phyloP scores from a whole-genome alignment of 2,329 filamentous ascomycete species.

The Cladosporium austrohemisphaericum region DNA sequence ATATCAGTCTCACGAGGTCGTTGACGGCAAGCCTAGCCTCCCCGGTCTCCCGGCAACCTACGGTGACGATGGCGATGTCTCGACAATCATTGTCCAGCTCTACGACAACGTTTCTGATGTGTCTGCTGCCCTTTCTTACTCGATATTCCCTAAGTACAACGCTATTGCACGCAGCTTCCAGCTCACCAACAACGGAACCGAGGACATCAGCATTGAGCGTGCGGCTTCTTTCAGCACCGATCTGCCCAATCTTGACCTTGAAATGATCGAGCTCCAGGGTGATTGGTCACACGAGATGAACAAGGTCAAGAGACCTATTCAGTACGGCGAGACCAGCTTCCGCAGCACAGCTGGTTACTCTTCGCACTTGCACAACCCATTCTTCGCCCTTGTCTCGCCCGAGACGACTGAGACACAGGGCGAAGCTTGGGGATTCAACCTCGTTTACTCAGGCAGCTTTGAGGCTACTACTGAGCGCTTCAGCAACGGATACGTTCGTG shows the following conservation, averaged over 20 bases:
- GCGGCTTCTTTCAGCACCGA: conserved; percentile 61
- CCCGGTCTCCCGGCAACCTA: conserved; percentile 58
- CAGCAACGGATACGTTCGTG: conserved; percentile 59
- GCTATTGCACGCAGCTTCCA: conserved; percentile 60
- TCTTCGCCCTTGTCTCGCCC: conserved; percentile 55
- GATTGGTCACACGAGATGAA: conserved; percentile 61
- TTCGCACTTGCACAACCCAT: conserved; percentile 63
- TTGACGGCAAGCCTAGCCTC: conserved; percentile 55
- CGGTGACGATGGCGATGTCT: conserved; percentile 53
- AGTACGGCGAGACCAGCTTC: conserved; percentile 45
- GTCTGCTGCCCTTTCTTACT: conserved; percentile 58
- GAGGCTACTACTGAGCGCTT: conserved; percentile 59
- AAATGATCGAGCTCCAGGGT: conserved; percentile 60
- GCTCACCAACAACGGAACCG: conserved; percentile 56
- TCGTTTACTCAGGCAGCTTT: conserved; percentile 63
- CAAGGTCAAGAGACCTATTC: conserved; percentile 48
- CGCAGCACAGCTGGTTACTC: conserved; percentile 60
- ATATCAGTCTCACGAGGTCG: conserved; percentile 56
- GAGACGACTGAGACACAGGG: conserved; percentile 58
- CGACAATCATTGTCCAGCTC: conserved; percentile 56
- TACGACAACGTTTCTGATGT: conserved; percentile 58
- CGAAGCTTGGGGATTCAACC: conserved; percentile 62
- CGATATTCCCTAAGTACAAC: conserved; percentile 59
- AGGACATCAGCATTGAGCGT: conserved; percentile 52
- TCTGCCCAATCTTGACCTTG: conserved; percentile 56